Conservation (phyloP, 2,329 filamentous ascomycete genomes). For the Fusarium sp. region DNA sequence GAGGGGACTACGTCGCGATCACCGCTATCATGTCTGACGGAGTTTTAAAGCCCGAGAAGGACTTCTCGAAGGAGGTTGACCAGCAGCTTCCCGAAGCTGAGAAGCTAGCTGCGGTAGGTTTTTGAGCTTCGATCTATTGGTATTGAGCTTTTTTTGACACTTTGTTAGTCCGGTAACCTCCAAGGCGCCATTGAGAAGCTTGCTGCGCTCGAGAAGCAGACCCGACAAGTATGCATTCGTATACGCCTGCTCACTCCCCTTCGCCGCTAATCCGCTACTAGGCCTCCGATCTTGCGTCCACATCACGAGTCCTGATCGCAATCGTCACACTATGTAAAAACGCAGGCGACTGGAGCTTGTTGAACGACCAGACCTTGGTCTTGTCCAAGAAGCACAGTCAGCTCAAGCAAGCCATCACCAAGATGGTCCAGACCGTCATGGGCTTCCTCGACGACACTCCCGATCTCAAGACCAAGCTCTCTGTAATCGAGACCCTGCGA, state of each 20-base stretch:
- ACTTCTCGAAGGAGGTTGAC: conserved; percentile 97
- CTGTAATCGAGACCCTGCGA: conserved; percentile 91
- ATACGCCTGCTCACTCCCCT: conserved; percentile 19
- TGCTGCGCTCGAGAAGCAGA: conserved; percentile 90
- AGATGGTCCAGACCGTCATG: conserved; percentile 99
- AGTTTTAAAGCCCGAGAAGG: conserved; percentile 93
- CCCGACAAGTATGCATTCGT: conserved; percentile 78
- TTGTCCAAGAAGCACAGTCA: conserved; percentile 99
- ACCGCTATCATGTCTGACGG: conserved; percentile 76
- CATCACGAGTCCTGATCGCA: conserved; percentile 84
- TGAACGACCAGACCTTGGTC: conserved; percentile 96
- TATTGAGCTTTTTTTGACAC: conserved; percentile 16
- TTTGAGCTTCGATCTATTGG: not conserved
- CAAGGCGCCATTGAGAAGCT: conserved; percentile 94
- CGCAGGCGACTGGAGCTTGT: conserved; percentile 88
- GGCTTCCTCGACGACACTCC: conserved; percentile 88
- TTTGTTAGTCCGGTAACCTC: conserved; percentile 68
- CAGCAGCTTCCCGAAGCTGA: conserved; percentile 90
- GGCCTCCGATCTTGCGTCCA: conserved; percentile 96
- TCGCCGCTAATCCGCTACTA: conserved; percentile 49
- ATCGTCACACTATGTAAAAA: conserved; percentile 97
- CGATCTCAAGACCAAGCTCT: conserved; percentile 85
- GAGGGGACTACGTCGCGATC: conserved; percentile 7
- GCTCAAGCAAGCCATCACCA: conserved; percentile 98
- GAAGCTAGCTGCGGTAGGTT: conserved; percentile 83